phyloP scores from a whole-genome alignment of 768 basidiomycete species.

The Rhodotorula graminis region DNA sequence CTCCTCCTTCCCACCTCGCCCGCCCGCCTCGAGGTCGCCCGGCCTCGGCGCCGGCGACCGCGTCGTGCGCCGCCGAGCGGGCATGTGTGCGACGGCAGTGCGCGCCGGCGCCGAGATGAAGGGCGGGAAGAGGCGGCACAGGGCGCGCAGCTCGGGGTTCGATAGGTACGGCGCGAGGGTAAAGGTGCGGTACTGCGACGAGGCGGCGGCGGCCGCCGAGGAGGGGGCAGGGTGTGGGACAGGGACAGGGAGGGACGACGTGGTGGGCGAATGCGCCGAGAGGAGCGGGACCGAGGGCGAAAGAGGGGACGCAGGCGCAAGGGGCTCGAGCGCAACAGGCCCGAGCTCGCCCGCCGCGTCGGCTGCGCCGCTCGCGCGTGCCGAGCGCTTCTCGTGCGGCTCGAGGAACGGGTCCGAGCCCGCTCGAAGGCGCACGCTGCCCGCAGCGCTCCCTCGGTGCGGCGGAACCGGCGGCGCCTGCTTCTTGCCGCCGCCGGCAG shows the following conservation, averaged over 20 bases:
- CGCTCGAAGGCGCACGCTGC: neutral
- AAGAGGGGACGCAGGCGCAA: neutral
- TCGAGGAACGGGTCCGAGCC: conserved; percentile 29
- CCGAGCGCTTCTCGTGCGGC: neutral
- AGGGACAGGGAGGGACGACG: neutral
- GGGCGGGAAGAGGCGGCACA: conserved; percentile 31
- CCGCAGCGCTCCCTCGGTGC: conserved; percentile 14
- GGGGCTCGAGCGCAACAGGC: neutral
- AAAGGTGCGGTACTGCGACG: conserved; percentile 26
- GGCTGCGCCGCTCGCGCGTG: too few relatives aligned
- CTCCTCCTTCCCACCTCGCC: too few relatives aligned
- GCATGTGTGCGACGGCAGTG: neutral
- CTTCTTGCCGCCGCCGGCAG: neutral
- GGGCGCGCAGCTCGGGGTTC: conserved; percentile 32
- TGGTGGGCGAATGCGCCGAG: neutral
- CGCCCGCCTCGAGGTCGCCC: neutral
- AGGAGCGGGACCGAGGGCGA: conserved; percentile 6
- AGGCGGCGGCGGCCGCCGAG: neutral
- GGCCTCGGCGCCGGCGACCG: too few relatives aligned
- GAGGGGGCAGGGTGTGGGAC: too few relatives aligned
- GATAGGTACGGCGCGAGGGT: conserved; percentile 34
- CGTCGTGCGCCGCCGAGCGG: too few relatives aligned
- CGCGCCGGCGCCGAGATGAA: conserved; percentile 16
- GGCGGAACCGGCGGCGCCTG: conserved; percentile 26
- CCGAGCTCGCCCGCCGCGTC: too few relatives aligned